These are phyloP conservation scores for Chalaropsis ovoidea DNA, from an alignment of 2,329 filamentous ascomycete species.

Conservation along the genomic window DNA sequence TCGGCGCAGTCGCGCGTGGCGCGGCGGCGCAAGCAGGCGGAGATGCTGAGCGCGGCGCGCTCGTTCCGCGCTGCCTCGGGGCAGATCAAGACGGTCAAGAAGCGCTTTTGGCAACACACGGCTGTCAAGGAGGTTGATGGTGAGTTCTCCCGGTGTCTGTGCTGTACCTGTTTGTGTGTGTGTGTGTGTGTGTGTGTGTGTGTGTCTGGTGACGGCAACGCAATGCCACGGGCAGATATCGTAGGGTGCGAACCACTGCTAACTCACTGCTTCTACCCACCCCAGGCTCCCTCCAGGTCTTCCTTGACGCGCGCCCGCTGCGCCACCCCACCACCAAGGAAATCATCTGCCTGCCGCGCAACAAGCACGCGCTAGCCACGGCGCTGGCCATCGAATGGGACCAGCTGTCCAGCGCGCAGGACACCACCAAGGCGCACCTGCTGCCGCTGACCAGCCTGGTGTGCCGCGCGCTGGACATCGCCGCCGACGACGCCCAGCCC, in stretches of 20 bases:
- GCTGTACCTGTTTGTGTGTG: neutral
- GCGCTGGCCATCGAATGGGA: slow-evolving; percentile 94
- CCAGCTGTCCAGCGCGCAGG: slow-evolving; percentile 65
- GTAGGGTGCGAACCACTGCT: neutral
- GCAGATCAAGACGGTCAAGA: slow-evolving; percentile 41
- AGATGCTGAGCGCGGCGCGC: slow-evolving; percentile 44
- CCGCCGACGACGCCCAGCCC: slow-evolving; percentile 47
- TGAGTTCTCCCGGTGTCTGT: slow-evolving; percentile 32
- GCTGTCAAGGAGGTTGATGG: slow-evolving; percentile 56
- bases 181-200: neutral
- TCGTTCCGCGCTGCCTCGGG: slow-evolving; percentile 36
- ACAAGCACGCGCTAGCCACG: slow-evolving; percentile 71
- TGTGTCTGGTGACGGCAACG: no score
- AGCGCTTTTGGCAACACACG: slow-evolving; percentile 85
- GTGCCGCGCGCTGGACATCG: slow-evolving; percentile 74
- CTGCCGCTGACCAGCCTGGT: slow-evolving; percentile 81
- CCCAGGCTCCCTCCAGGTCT: slow-evolving; percentile 46
- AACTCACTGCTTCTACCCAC: neutral
- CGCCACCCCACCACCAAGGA: slow-evolving; percentile 64
- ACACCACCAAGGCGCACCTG: slow-evolving; percentile 75
- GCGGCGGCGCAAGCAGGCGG: slow-evolving; percentile 45
- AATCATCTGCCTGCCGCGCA: slow-evolving; percentile 59
- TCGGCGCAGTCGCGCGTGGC: slow-evolving; percentile 37
- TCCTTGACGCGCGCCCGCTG: slow-evolving; percentile 69
- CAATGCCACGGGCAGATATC: no score